Conservation (phyloP, 768 basidiomycete species). For the Podaxis carcinomalis region DNA sequence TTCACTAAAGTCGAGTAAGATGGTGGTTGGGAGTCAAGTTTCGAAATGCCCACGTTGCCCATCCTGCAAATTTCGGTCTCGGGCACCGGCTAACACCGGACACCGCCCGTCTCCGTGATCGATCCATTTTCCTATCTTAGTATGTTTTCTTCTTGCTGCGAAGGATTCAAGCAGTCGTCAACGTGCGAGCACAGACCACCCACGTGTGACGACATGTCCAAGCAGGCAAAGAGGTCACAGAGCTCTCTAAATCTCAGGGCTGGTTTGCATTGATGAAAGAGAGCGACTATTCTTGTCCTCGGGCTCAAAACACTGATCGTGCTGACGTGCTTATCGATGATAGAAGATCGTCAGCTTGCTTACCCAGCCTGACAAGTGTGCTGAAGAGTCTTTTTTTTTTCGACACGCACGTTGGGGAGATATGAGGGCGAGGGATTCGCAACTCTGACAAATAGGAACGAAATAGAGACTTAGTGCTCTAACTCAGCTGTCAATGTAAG, state of each 20-base stretch:
- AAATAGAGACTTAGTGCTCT: background rate
- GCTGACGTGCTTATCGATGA: background rate
- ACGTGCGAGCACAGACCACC: background rate
- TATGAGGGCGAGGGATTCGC: background rate
- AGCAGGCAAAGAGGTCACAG: background rate
- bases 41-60: slow-evolving; percentile 10
- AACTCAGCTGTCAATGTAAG: background rate
- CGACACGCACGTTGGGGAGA: background rate
- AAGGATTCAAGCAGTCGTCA: background rate
- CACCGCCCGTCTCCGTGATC: background rate
- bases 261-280: background rate
- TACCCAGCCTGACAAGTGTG: background rate
- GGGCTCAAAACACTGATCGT: background rate
- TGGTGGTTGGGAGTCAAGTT: slow-evolving; percentile 10
- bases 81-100: background rate
- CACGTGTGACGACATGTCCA: background rate
- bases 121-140: background rate
- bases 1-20: slow-evolving; percentile 17
- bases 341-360: background rate
- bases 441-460: too few relatives aligned
- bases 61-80: slow-evolving; percentile 8
- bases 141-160: background rate
- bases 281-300: background rate
- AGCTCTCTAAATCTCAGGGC: background rate
- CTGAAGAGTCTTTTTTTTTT: background rate